These are phyloP conservation scores for Penicillium cosmopolitanum DNA, from an alignment of 495 filamentous ascomycete species.

Conservation along the genomic window DNA sequence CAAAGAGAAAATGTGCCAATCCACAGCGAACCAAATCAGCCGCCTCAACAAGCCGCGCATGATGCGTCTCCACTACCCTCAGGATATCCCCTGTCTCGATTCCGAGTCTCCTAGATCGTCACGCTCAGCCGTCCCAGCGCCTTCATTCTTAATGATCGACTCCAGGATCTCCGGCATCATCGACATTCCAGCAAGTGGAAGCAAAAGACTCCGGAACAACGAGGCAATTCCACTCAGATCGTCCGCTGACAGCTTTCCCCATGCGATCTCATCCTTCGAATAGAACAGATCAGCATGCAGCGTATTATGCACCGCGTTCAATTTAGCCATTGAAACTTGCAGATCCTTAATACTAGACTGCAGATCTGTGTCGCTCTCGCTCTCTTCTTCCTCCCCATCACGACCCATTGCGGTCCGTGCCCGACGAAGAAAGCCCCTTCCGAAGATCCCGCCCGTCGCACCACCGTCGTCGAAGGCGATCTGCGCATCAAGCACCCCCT, in stretches of 20 bases:
- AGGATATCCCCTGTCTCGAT: constrained; percentile 31
- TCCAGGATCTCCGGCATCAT: constrained; percentile 72
- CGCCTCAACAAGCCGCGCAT: constrained; percentile 60
- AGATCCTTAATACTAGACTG: constrained; percentile 43
- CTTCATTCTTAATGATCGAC: constrained; percentile 49
- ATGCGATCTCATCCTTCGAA: constrained; percentile 72
- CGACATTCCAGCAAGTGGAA: constrained; percentile 69
- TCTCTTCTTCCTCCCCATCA: constrained; percentile 14
- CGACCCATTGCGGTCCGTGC: constrained; percentile 27
- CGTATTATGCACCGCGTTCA: constrained; percentile 67
- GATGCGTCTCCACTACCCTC: constrained; percentile 59
- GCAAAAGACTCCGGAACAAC: constrained; percentile 58
- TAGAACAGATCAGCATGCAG: constrained; percentile 68
- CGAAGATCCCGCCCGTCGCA: constrained; percentile 25
- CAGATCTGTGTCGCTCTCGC: constrained; percentile 43
- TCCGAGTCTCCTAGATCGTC: constrained; percentile 39
- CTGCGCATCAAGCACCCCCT: constrained; percentile 57
- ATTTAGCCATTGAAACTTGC: constrained; percentile 46
- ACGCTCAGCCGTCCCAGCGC: constrained; percentile 14
- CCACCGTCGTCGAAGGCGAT: constrained; percentile 57
- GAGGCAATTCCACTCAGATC: constrained; percentile 61
- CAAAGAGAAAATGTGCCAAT: constrained; percentile 32
- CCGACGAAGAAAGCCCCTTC: constrained; percentile 27
- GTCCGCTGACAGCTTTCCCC: constrained; percentile 67
- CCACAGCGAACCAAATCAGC: constrained; percentile 42